Conservation (phyloP, 1,284 basidiomycete species). For the Farysia itapuensis region DNA sequence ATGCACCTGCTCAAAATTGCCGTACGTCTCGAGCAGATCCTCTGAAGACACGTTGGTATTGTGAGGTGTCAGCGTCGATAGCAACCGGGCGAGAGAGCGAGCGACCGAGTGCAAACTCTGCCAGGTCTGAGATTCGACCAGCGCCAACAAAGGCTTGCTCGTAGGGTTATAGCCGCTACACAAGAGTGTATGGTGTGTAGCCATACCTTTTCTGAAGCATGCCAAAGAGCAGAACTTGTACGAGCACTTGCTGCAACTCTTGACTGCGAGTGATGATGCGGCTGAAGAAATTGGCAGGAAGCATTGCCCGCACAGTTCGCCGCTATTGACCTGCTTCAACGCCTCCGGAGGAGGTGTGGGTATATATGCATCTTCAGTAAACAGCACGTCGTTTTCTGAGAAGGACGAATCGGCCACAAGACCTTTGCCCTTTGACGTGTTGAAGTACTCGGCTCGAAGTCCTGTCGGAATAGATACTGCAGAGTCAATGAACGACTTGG, state of each 20-base stretch:
- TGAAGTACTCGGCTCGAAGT: constrained; percentile 72
- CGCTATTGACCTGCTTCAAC: constrained; percentile 13
- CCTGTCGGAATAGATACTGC: constrained; percentile 29
- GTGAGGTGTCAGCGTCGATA: constrained; percentile 5
- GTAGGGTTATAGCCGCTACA: constrained; percentile 75
- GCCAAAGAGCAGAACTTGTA: constrained; percentile 77
- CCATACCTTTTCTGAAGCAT: constrained; percentile 68
- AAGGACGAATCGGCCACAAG: constrained; percentile 73
- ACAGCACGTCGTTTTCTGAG: constrained; percentile 72
- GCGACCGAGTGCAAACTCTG: constrained; percentile 29
- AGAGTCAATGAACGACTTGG: constrained; percentile 42
- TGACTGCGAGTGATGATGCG: constrained; percentile 56
- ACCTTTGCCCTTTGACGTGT: constrained; percentile 76
- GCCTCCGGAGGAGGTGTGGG: constrained; percentile 45
- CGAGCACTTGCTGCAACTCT: constrained; percentile 50
- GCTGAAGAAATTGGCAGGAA: constrained; percentile 52
- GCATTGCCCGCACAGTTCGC: constrained; percentile 47
- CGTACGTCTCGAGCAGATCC: constrained; percentile 4
- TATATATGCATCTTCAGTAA: constrained; percentile 70
- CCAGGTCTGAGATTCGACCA: constrained; percentile 37
- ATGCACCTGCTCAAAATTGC: constrained; percentile 28
- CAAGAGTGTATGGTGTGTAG: constrained; percentile 71
- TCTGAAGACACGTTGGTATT: not conserved
- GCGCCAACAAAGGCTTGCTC: constrained; percentile 60
- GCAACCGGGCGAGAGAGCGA: constrained; percentile 7